A percentile compares a stretch with the other conserved stretches of the same genome.
Conservation (phyloP, 2,329 filamentous ascomycete genomes). For the Alternaria arborescens region DNA sequence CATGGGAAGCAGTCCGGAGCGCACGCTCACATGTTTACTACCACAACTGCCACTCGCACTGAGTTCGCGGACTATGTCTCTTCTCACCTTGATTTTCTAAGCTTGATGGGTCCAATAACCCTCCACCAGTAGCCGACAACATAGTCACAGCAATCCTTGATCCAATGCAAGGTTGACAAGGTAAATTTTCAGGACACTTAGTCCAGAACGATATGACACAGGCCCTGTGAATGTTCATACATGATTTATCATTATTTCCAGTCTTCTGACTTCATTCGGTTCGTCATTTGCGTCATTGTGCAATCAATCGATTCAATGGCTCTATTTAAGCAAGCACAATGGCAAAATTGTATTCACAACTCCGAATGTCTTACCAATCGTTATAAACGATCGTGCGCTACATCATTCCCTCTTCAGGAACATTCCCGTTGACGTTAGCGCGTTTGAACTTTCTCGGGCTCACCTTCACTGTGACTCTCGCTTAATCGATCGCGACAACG, state of each 20-base stretch:
- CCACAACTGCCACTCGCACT: too few relatives aligned
- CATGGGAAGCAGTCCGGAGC: too few relatives aligned
- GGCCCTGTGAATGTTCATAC: neutral
- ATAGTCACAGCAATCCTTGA: neutral
- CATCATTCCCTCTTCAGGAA: neutral
- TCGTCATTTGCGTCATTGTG: neutral
- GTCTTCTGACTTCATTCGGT: rapidly evolving
- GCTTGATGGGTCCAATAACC: rapidly evolving
- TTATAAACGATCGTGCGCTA: neutral
- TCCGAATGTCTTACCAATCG: rapidly evolving
- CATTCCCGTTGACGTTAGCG: neutral
- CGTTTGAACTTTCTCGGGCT: neutral
- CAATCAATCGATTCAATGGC: neutral
- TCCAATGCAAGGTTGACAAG: neutral
- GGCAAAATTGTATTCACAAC: neutral
- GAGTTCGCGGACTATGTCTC: too few relatives aligned
- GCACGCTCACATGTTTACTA: rapidly evolving
- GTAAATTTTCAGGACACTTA: neutral
- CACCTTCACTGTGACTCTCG: conserved; percentile 4
- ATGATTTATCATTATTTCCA: neutral
- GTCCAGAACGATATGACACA: rapidly evolving
- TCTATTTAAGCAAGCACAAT: neutral
- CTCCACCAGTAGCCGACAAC: neutral
- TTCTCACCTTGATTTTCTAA: too few relatives aligned
- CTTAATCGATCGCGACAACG: conserved; percentile 7